Evolutionary conservation across 1,284 basidiomycete species (phyloP).

Genomic region (Apiotrichum domesticum): DNA sequence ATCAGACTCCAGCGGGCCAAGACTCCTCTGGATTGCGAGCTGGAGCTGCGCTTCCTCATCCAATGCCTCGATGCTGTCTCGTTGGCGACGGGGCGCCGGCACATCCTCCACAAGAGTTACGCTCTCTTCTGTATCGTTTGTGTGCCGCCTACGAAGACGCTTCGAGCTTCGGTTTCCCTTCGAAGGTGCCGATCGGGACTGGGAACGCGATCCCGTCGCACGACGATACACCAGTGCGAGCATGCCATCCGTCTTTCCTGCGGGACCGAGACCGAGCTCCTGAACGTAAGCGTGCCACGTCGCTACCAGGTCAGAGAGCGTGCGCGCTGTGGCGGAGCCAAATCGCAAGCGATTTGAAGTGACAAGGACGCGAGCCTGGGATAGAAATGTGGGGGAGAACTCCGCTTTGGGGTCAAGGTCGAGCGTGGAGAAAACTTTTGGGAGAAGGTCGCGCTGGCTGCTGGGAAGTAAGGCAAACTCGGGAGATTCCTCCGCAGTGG

Average conservation of each 20-base stretch:
- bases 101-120: too few relatives aligned
- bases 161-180: slow-evolving; percentile 9
- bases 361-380: slow-evolving; percentile 51
- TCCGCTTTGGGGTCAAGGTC: slow-evolving; percentile 49
- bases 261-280: slow-evolving; percentile 35
- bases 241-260: slow-evolving; percentile 26
- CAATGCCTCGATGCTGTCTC: not conserved
- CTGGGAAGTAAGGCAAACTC: not conserved
- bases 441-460: not conserved
- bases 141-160: too few relatives aligned
- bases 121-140: too few relatives aligned
- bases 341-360: slow-evolving; percentile 36
- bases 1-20: not conserved
- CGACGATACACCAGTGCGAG: slow-evolving; percentile 47
- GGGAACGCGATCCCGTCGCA: slow-evolving; percentile 13
- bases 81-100: too few relatives aligned
- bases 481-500: too few relatives aligned
- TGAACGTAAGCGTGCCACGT: slow-evolving; percentile 39
- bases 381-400: slow-evolving; percentile 58
- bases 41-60: slow-evolving; percentile 23
- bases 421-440: slow-evolving; percentile 52
- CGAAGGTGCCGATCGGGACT: not conserved
- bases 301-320: slow-evolving; percentile 30
- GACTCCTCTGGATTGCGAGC: slow-evolving; percentile 25
- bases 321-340: slow-evolving; percentile 22